Conservation (phyloP, 805 yeast genomes). For the Monosporozyma siamensis region DNA sequence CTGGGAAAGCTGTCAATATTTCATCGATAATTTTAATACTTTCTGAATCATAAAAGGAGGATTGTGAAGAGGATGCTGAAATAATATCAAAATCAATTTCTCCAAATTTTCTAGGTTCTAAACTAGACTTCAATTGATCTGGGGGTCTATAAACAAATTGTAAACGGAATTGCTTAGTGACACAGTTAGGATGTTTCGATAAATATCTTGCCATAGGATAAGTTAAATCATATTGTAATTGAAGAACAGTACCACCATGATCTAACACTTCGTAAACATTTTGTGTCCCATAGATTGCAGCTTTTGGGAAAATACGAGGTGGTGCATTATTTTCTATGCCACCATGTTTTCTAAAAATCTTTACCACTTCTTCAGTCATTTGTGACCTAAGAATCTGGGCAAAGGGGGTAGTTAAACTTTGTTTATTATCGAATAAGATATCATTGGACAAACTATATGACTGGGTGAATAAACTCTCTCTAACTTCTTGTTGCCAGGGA, state of each 20-base stretch:
- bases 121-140: slow-evolving; percentile 40
- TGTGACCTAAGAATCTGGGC: slow-evolving; percentile 52
- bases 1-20: slow-evolving; percentile 54
- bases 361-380: slow-evolving; percentile 50
- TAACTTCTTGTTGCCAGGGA: slow-evolving; percentile 88
- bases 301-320: slow-evolving; percentile 70
- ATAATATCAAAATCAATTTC: slow-evolving; percentile 85
- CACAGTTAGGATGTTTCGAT: slow-evolving; percentile 45
- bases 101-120: slow-evolving; percentile 67
- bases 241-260: slow-evolving; percentile 77
- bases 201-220: slow-evolving; percentile 81
- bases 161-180: slow-evolving; percentile 55
- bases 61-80: slow-evolving; percentile 37
- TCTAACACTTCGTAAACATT: slow-evolving; percentile 75
- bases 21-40: slow-evolving; percentile 76
- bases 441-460: slow-evolving; percentile 81
- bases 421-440: slow-evolving; percentile 59
- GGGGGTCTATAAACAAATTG: slow-evolving; percentile 76
- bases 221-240: slow-evolving; percentile 81
- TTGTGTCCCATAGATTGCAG: slow-evolving; percentile 57
- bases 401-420: slow-evolving; percentile 25
- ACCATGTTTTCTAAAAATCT: slow-evolving; percentile 70
- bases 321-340: slow-evolving; percentile 67
- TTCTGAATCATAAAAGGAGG: slow-evolving; percentile 74
- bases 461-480: slow-evolving; percentile 76